Percentiles rank a stretch among this genome's conserved stretches.
Evolutionary conservation across 768 basidiomycete species (phyloP).

Genomic region (Boletus vinaceobasis): DNA sequence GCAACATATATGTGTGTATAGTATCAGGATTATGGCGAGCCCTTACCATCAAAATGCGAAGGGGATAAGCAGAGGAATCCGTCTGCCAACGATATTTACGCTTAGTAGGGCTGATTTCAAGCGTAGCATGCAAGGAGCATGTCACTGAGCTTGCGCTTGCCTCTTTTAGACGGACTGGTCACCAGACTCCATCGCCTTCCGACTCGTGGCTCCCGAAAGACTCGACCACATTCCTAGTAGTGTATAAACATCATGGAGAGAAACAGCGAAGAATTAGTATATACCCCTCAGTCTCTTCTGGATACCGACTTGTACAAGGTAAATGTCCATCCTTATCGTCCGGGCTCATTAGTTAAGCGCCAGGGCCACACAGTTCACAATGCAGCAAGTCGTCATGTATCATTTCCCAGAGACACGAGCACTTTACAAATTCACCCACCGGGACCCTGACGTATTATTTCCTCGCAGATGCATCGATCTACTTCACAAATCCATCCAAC

Average conservation of each 20-base stretch:
- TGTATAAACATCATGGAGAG: constrained; percentile 11
- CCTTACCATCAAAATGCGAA: constrained; percentile 5
- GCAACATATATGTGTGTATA: background rate
- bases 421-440: constrained; percentile 79
- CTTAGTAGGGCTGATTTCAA: background rate
- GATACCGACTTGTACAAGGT: constrained; percentile 97
- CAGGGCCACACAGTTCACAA: constrained; percentile 60
- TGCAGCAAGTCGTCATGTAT: constrained; percentile 88
- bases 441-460: constrained; percentile 63
- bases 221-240: background rate
- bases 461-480: constrained; percentile 35
- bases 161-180: too few relatives aligned
- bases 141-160: too few relatives aligned
- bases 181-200: too few relatives aligned
- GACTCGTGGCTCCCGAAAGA: too few relatives aligned
- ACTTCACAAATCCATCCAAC: constrained; percentile 52
- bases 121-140: too few relatives aligned
- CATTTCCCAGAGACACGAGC: constrained; percentile 73
- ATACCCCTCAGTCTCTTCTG: constrained; percentile 54
- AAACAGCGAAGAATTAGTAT: constrained; percentile 7
- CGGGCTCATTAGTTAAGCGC: background rate
- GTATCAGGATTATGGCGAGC: background rate
- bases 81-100: background rate
- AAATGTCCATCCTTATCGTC: background rate
- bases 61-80: background rate